Conservation (phyloP, 2,329 filamentous ascomycete species). For the Trichoderma koningii region DNA sequence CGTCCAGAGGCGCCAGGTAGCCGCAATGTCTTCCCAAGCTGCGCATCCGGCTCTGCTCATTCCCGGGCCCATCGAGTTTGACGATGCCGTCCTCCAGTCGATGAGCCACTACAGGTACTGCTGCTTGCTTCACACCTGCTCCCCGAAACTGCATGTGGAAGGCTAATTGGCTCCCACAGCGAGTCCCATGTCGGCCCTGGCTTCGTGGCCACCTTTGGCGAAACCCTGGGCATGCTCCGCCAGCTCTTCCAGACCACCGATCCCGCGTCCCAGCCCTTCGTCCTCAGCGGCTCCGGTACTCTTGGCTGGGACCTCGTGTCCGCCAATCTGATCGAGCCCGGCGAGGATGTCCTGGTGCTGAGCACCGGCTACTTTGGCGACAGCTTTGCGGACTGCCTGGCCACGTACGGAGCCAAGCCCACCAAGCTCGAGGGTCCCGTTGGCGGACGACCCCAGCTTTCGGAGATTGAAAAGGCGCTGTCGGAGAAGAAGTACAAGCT, state of each 20-base stretch:
- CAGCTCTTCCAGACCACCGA: slow-evolving; percentile 92
- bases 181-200: slow-evolving; percentile 90
- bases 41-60: slow-evolving; percentile 79
- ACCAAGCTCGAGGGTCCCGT: slow-evolving; percentile 89
- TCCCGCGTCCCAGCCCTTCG: slow-evolving; percentile 81
- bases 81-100: slow-evolving; percentile 91
- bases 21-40: slow-evolving; percentile 63
- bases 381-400: slow-evolving; percentile 88
- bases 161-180: slow-evolving; percentile 48
- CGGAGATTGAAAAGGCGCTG: slow-evolving; percentile 85
- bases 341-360: slow-evolving; percentile 87
- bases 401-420: slow-evolving; percentile 85
- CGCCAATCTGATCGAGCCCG: slow-evolving; percentile 87
- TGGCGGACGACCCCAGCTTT: slow-evolving; percentile 81
- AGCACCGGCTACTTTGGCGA: slow-evolving; percentile 98
- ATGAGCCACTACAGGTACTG: slow-evolving; percentile 89
- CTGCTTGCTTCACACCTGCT: neutral
- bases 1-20: slow-evolving; percentile 31
- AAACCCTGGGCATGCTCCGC: slow-evolving; percentile 83
- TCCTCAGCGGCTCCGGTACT: slow-evolving; percentile 92
- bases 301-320: slow-evolving; percentile 95
- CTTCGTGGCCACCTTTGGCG: slow-evolving; percentile 89
- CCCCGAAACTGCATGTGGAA: slow-evolving; percentile 30
- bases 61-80: slow-evolving; percentile 96
- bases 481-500: slow-evolving; percentile 92